These are phyloP conservation scores for Russula olivacea DNA, from an alignment of 768 basidiomycete genomes.

Conservation along the genomic window DNA sequence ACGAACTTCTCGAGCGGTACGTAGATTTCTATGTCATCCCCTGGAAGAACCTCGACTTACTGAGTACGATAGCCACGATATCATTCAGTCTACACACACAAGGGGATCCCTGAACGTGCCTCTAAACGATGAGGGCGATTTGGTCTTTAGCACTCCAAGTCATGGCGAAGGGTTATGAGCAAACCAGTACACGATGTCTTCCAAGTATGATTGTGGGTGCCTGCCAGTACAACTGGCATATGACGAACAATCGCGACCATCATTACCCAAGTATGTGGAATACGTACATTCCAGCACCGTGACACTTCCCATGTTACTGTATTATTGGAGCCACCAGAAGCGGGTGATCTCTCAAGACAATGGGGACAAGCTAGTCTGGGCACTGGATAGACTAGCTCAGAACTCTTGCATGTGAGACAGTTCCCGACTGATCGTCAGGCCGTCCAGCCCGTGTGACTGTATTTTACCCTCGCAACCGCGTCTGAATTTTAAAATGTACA, in stretches of 20 bases:
- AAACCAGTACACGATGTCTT: background rate
- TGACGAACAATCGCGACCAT: background rate
- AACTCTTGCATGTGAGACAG: no score
- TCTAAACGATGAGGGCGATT: conserved; percentile 23
- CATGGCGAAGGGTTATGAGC: background rate
- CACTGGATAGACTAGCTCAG: background rate
- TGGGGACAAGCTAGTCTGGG: background rate
- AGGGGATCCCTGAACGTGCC: conserved; percentile 2
- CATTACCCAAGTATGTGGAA: background rate
- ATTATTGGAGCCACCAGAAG: no score
- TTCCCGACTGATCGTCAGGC: no score
- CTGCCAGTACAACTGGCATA: background rate
- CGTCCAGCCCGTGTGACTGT: no score
- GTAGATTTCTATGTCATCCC: conserved; percentile 23
- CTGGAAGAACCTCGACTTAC: background rate
- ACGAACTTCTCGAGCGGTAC: conserved; percentile 62
- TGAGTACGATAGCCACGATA: conserved; percentile 6
- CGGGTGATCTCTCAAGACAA: background rate
- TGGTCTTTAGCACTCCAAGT: conserved; percentile 12
- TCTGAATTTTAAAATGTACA: no score
- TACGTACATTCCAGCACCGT: background rate
- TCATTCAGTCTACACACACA: conserved; percentile 8
- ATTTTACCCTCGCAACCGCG: no score
- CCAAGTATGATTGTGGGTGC: background rate
- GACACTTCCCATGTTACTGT: no score